Percentiles rank a stretch among this genome's conserved stretches.
Conservation (phyloP, 192 early-diverging fungal genomes). For the Chytriomyces confervae region DNA sequence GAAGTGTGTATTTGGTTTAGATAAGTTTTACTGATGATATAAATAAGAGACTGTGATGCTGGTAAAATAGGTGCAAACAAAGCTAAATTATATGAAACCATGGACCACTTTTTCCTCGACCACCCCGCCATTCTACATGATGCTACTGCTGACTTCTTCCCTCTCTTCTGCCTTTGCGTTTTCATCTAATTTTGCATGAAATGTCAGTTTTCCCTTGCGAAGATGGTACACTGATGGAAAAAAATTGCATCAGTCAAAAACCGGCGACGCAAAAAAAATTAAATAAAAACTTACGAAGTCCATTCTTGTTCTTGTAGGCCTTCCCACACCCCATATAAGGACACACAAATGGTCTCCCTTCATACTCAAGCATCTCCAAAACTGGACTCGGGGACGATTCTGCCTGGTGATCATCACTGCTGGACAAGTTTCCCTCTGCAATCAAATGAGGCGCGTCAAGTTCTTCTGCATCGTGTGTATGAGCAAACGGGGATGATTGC, state of each 20-base stretch:
- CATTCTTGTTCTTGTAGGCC: conserved; percentile 40
- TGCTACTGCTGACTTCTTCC: too few species aligned
- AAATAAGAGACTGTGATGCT: too few species aligned
- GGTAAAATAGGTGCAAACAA: too few species aligned
- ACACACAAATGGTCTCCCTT: conserved; percentile 32
- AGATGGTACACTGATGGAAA: conserved; percentile 22
- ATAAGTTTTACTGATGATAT: too few species aligned
- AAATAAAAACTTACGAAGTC: conserved; percentile 12
- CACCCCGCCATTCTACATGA: too few species aligned
- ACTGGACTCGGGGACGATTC: not conserved
- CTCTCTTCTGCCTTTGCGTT: not conserved
- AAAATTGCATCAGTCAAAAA: not conserved
- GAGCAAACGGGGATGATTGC: conserved; percentile 1
- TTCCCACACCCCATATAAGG: conserved; percentile 32
- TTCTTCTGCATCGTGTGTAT: conserved; percentile 10
- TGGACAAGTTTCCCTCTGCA: not conserved
- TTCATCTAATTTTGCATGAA: conserved; percentile 28
- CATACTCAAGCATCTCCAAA: not conserved
- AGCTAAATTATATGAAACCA: too few species aligned
- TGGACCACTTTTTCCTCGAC: too few species aligned
- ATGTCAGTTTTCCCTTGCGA: conserved; percentile 25
- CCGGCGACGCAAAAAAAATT: not conserved
- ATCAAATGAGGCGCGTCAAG: not conserved
- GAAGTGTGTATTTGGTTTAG: too few species aligned
- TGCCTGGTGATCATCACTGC: not conserved